Conservation (phyloP, 306 rosid species). For the Ormosia emarginata region DNA sequence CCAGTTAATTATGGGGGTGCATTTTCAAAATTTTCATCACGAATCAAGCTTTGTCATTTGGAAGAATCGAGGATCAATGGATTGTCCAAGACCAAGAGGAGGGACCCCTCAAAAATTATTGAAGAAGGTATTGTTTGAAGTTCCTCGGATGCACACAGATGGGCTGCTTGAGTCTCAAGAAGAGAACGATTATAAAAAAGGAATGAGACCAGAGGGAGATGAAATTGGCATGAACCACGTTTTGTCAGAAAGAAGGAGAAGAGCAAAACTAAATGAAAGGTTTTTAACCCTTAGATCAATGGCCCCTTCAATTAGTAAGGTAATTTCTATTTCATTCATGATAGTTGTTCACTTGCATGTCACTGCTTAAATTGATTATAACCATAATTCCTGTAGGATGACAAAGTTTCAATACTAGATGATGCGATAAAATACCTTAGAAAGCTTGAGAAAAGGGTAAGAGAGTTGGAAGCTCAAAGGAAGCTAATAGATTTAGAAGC, state of each 20-base stretch:
- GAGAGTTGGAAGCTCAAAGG: constrained; percentile 51
- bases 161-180: constrained; percentile 46
- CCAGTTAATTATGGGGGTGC: constrained; percentile 42
- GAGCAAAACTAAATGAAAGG: constrained; percentile 75
- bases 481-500: constrained; percentile 38
- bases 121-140: constrained; percentile 72
- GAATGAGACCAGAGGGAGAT: constrained; percentile 56
- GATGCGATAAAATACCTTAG: constrained; percentile 67
- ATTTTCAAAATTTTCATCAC: constrained; percentile 34
- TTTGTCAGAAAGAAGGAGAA: constrained; percentile 62
- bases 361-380: background rate
- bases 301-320: constrained; percentile 78
- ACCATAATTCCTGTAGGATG: constrained; percentile 51
- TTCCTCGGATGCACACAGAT: constrained; percentile 64
- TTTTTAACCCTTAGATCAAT: constrained; percentile 60
- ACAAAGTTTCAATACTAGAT: constrained; percentile 78
- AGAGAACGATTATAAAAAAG: constrained; percentile 55
- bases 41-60: constrained; percentile 61
- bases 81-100: constrained; percentile 35
- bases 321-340: constrained; percentile 11
- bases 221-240: constrained; percentile 63
- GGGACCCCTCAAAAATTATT: constrained; percentile 53
- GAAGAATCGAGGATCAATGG: constrained; percentile 38
- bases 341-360: background rate
- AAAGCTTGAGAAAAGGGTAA: constrained; percentile 67